phyloP scores from a whole-genome alignment of 768 basidiomycete species.

The Psilocybe tampanensis region DNA sequence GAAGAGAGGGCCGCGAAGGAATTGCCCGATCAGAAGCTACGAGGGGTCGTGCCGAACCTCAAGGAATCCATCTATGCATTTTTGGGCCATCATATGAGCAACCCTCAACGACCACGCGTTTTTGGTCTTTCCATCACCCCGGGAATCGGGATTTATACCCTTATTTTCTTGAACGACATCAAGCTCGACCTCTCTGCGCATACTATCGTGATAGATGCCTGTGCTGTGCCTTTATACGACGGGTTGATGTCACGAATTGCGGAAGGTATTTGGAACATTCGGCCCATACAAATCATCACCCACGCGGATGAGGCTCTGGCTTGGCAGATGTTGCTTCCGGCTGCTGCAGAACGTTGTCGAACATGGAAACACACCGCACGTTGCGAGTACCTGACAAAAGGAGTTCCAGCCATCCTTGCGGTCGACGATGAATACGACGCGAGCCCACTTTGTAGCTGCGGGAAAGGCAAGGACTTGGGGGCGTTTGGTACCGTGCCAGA shows the following conservation, averaged over 20 bases:
- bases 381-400: constrained; percentile 48
- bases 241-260: constrained; percentile 20
- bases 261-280: constrained; percentile 11
- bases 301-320: constrained; percentile 36
- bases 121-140: constrained; percentile 23
- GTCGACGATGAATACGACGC: constrained; percentile 35
- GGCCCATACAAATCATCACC: constrained; percentile 18
- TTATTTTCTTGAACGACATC: constrained; percentile 49
- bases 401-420: constrained; percentile 40
- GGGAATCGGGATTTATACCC: constrained; percentile 29
- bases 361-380: constrained; percentile 47
- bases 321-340: constrained; percentile 57
- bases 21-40: neutral
- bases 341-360: constrained; percentile 54
- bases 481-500: constrained; percentile 30
- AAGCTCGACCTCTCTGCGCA: constrained; percentile 50
- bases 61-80: constrained; percentile 23
- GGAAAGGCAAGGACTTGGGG: constrained; percentile 47
- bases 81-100: constrained; percentile 15
- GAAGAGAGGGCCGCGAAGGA: constrained; percentile 14
- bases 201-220: constrained; percentile 54
- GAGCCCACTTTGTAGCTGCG: constrained; percentile 55
- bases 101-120: constrained; percentile 5
- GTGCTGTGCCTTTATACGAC: constrained; percentile 39
- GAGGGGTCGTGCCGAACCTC: constrained; percentile 20